Percentiles rank a stretch among this genome's conserved stretches.
phyloP scores from a whole-genome alignment of 108 stramenopile genomes.

The Nitzschia inconspicua region DNA sequence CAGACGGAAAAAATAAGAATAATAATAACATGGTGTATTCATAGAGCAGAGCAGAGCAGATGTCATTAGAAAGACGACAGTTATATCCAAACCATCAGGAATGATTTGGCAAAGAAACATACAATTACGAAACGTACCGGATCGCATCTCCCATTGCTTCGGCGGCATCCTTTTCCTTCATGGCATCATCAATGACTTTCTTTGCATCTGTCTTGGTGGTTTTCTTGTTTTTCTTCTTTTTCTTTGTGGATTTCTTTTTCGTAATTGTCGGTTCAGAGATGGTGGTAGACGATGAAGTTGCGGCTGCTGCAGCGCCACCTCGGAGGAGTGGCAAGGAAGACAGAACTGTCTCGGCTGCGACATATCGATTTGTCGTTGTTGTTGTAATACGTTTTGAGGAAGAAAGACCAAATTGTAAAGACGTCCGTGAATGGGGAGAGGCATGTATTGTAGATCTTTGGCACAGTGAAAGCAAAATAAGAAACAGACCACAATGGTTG shows the following conservation, averaged over 20 bases:
- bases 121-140: constrained; percentile 30
- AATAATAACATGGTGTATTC: background rate
- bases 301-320: no score
- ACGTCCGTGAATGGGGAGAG: no score
- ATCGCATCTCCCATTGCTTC: constrained; percentile 65
- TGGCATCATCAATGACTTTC: constrained; percentile 41
- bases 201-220: constrained; percentile 4
- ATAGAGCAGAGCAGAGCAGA: background rate
- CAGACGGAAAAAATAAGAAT: background rate
- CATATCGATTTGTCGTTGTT: no score
- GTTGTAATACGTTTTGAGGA: no score
- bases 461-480: no score
- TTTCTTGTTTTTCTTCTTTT: background rate
- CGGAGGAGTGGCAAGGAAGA: no score
- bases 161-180: constrained; percentile 59
- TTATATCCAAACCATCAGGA: background rate
- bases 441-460: no score
- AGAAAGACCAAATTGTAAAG: no score
- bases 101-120: background rate
- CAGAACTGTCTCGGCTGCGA: no score
- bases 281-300: no score
- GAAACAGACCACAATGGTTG: no score
- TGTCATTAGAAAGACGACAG: background rate
- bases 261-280: no score
- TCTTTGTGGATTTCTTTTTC: constrained; percentile 6